Evolutionary conservation across 1,284 basidiomycete genomes (phyloP), one percentile per base, ranked within the genome.

Genomic region (Phellopilus nigrolimitatus): DNA sequence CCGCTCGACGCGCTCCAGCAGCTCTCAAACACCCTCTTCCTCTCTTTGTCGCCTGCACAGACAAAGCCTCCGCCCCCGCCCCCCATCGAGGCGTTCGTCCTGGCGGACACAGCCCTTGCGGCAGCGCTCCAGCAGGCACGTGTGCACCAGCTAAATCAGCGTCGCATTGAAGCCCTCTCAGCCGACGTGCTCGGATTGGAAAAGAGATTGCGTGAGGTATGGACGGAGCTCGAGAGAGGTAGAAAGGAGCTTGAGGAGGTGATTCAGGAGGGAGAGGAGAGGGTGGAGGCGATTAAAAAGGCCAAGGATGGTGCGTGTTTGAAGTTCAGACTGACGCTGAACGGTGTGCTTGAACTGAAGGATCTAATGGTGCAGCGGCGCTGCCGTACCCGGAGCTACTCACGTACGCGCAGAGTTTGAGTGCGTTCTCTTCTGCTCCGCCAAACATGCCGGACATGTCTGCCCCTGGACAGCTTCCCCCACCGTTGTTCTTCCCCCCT

Each of bases 361-460:
- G 13, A 37, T 33, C 39, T 33, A 28, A n/a, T 10, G 51, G 27
- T 56, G 24, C 51, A 90, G 87, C 79, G 17, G 73, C 88, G 12
- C 80, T 90, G 55, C 84, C 86, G 3, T 89, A 89, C 61, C 84
- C 85, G 2, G 86, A 89, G 62, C 71, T 91, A 13, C 73, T 91
- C 52, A 77, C 83, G 2, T 91, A 90, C 63, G 88, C 88, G 1
- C 84, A 89, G 61, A 86, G 82, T 57, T 71, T 91, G 43, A 87
- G 85, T 56, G 78, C 84, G 13, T 90, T 90, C 66, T 88, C 88
- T 3, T 89, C 88, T 33, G 88, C 88, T 8, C 88, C 88, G 4
- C 87, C 88, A 10, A 88, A 88, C 62, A 85, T 88, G 79, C 84
- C 86, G 25, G 84, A 89, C 58, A 71, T 78, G 44, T 70, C 71